Base-by-base conservation (phyloP, 176 grass and related monocot genomes). In the Carex pumila region DNA sequence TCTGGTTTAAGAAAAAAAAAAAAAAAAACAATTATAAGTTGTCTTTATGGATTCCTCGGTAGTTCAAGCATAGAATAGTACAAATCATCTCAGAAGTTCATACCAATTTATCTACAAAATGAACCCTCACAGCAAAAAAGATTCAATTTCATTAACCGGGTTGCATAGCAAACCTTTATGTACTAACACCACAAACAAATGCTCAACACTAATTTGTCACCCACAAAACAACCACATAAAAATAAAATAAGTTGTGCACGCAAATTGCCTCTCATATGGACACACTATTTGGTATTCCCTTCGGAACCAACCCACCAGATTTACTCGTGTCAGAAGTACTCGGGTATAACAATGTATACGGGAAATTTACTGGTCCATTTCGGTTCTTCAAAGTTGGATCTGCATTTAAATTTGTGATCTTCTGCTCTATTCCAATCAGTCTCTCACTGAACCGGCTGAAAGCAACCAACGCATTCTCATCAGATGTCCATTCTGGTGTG, bases 251-350 rank as follows among this genome's bases (percentile, higher is more conserved):
- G 15, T 32, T 65, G 17, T 1, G 49, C 65, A 18, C 5, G 41
- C 37, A 82, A 41, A 58, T 19, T 11, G 30, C 15, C 17, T 82
- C 52, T 94, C 82, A 95, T 61, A 95, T 95, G 59, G 90, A 92
- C 66, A 89, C 72, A 77, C 93, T 95, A 84, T 95, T 95, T 57
- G 93, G 93, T 25, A 95, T 95, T 53, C 93, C 93, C 87, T 86
- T 88, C 18, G 81, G 87, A 89, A 88, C 63, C 83, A 91, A 9
- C 41, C 74, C 55, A 19, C 93, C 72, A 15, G 49, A 63, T 11
- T 85, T 54, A 22, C 13, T 81, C 15, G 14, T 25, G 43, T 94
- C 93, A 6, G 93, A 94, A 19, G 93, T 94, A 84, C 87, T 94
- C 18, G 93, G 93, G 25, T 88, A 92, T 9, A 95, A 79, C 65